A percentile compares a stretch with the other conserved stretches of the same genome.
Evolutionary conservation across 192 early-diverging fungal species (phyloP).

Genomic region (Umbelopsis vinacea): DNA sequence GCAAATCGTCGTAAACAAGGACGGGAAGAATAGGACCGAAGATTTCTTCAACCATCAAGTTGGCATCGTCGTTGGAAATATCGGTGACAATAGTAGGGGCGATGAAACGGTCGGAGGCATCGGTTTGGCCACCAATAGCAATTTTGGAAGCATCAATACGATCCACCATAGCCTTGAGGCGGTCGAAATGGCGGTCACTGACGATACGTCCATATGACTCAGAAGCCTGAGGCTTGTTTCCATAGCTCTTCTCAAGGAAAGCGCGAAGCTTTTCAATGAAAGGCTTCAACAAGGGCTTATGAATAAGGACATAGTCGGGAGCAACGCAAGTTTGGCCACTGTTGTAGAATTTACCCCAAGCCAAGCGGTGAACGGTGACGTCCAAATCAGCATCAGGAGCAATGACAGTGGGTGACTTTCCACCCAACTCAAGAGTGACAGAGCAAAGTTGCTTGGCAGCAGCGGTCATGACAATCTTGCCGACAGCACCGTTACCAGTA

Average conservation of each 20-base stretch:
- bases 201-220: constrained; percentile 74
- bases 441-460: constrained; percentile 80
- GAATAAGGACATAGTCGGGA: constrained; percentile 84
- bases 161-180: constrained; percentile 61
- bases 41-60: constrained; percentile 65
- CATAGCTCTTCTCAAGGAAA: constrained; percentile 49
- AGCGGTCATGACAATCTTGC: constrained; percentile 74
- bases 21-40: constrained; percentile 71
- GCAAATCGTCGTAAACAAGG: constrained; percentile 40
- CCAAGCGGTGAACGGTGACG: constrained; percentile 69
- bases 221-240: constrained; percentile 51
- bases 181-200: constrained; percentile 69
- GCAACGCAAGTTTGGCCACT: constrained; percentile 88
- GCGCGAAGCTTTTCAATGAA: constrained; percentile 63
- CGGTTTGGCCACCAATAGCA: constrained; percentile 51
- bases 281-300: constrained; percentile 55
- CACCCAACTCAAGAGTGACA: constrained; percentile 89
- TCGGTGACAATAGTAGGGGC: constrained; percentile 62
- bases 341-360: constrained; percentile 83
- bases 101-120: constrained; percentile 51
- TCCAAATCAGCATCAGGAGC: constrained; percentile 60
- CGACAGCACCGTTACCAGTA: constrained; percentile 82
- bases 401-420: constrained; percentile 74
- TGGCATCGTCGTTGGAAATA: constrained; percentile 32
- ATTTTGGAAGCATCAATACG: constrained; percentile 35